Evolutionary conservation across 2,329 filamentous ascomycete genomes (phyloP).

Genomic region (Colletotrichum tropicicola): DNA sequence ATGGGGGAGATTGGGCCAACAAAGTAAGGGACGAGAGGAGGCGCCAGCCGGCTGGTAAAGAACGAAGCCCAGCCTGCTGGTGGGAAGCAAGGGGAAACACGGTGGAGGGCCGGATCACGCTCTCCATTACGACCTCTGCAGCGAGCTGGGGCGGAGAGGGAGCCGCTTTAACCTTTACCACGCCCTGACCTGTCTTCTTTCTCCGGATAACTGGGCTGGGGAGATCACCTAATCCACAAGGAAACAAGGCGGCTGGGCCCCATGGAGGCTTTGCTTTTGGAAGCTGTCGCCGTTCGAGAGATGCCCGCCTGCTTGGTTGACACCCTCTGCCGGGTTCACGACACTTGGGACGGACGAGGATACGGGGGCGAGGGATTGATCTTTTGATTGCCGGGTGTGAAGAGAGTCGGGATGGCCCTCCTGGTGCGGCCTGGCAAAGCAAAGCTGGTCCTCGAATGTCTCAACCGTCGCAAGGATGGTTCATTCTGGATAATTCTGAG

Average conservation of each 20-base stretch:
- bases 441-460: neutral
- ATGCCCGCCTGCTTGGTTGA: neutral
- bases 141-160: neutral
- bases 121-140: neutral
- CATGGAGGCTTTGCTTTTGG: neutral
- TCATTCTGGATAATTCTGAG: neutral
- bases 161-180: constrained; percentile 2
- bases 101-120: neutral
- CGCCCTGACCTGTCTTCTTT: neutral
- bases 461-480: constrained; percentile 8
- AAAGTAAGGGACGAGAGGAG: neutral
- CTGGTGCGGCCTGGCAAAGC: neutral
- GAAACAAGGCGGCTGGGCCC: neutral
- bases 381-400: no score
- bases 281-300: neutral
- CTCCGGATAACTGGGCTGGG: neutral
- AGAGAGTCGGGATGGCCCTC: neutral
- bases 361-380: neutral
- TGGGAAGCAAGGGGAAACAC: neutral
- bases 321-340: neutral
- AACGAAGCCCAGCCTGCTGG: neutral
- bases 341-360: neutral
- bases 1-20: neutral
- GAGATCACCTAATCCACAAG: neutral
- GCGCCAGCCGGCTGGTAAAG: neutral